Evolutionary conservation across 176 grass and related monocot species (phyloP).

Genomic region (Avena sativa): DNA sequence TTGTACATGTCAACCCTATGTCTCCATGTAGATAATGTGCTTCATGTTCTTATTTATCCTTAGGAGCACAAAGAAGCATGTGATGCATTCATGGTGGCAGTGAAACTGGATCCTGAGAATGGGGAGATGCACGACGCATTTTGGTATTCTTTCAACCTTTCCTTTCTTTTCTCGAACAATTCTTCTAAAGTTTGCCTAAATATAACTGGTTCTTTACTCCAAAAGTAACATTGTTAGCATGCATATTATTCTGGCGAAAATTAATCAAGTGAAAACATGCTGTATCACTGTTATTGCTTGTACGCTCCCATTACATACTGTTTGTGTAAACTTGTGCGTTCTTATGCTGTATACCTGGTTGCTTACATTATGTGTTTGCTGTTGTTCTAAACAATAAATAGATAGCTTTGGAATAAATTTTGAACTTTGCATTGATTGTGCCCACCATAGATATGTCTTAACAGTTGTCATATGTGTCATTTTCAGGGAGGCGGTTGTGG

Average conservation of each 20-base stretch:
- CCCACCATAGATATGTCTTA: not conserved
- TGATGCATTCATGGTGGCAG: constrained; percentile 41
- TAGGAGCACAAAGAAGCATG: constrained; percentile 46
- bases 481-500: constrained; percentile 43
- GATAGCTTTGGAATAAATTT: not conserved
- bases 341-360: not conserved
- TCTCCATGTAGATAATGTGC: not conserved
- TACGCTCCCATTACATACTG: not conserved
- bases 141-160: constrained; percentile 21
- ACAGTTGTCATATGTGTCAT: not conserved
- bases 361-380: not conserved
- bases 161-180: not conserved
- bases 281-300: not conserved
- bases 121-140: constrained; percentile 33
- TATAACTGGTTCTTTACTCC: not conserved
- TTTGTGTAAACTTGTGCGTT: not conserved
- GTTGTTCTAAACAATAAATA: not conserved
- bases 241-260: not conserved
- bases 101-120: constrained; percentile 49
- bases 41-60: not conserved
- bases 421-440: not conserved
- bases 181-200: not conserved
- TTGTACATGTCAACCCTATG: not conserved
- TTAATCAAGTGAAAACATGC: not conserved
- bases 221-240: not conserved